Conservation (phyloP, 225 moss, liverwort and hornwort genomes). For the Takakia lepidozioides region DNA sequence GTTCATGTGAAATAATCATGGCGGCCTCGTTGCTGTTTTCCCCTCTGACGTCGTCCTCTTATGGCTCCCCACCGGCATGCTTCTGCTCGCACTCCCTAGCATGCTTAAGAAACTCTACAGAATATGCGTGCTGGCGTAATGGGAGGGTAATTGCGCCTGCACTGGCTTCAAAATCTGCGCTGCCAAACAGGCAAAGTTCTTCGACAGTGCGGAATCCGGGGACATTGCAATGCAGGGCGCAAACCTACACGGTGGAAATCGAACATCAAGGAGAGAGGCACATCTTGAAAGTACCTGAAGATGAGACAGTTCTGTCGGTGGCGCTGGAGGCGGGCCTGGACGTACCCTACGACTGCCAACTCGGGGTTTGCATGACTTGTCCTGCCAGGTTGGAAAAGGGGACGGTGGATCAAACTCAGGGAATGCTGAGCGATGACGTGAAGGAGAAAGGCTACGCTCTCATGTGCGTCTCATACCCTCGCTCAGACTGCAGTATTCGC, state of each 20-base stretch:
- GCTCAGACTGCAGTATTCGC: slow-evolving; percentile 72
- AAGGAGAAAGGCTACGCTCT: slow-evolving; percentile 76
- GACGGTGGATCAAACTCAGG: slow-evolving; percentile 71
- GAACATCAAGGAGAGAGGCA: slow-evolving; percentile 57
- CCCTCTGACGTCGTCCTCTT: too few species aligned
- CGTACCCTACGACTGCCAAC: slow-evolving; percentile 82
- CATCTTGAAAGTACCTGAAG: slow-evolving; percentile 67
- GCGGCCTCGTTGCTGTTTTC: too few species aligned
- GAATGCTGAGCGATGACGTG: slow-evolving; percentile 96
- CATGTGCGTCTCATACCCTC: slow-evolving; percentile 88
- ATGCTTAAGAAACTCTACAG: too few species aligned
- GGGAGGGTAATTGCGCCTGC: too few species aligned
- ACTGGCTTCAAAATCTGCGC: too few species aligned
- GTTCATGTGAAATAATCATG: too few species aligned
- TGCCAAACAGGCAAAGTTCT: too few species aligned
- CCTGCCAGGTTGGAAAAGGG: slow-evolving; percentile 80
- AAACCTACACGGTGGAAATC: slow-evolving; percentile 65
- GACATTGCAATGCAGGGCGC: slow-evolving; percentile 71
- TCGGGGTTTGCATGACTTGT: slow-evolving; percentile 99
- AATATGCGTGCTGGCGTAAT: too few species aligned
- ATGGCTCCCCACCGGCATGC: too few species aligned
- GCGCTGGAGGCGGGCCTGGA: slow-evolving; percentile 59
- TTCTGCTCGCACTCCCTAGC: too few species aligned
- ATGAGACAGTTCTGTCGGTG: slow-evolving; percentile 65
- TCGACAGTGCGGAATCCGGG: too few species aligned